A percentile compares a stretch with the other conserved stretches of the same genome.
Conservation (phyloP, 164 flowering plant species). For the Vitis vinifera region DNA sequence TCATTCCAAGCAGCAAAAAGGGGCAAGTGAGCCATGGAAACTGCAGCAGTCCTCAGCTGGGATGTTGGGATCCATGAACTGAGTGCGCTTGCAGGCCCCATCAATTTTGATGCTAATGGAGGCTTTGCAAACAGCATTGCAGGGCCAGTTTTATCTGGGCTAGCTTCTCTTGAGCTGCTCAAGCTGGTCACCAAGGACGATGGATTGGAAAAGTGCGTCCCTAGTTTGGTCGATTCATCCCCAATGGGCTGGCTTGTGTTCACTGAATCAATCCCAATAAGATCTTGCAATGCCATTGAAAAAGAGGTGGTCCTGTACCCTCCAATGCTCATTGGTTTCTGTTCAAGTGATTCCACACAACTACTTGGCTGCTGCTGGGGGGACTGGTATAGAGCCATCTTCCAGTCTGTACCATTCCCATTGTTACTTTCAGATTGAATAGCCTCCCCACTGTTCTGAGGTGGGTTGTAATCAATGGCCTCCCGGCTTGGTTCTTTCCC, state of each 20-base stretch:
- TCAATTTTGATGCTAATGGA: conserved; percentile 29
- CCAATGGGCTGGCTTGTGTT: conserved; percentile 24
- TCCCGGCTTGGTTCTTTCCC: conserved; percentile 15
- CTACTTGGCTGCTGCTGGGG: conserved; percentile 18
- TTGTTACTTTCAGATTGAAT: conserved; percentile 22
- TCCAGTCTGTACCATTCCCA: conserved; percentile 43
- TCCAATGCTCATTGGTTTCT: conserved; percentile 21
- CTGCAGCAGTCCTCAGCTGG: conserved; percentile 44
- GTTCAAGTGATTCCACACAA: conserved; percentile 29
- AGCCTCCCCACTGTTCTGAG: conserved; percentile 21
- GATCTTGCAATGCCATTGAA: conserved; percentile 46
- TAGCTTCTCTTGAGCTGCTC: conserved; percentile 69
- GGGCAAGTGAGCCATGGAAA: conserved; percentile 66
- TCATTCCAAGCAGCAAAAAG: conserved; percentile 85
- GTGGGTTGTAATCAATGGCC: conserved; percentile 1
- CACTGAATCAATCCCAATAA: conserved; percentile 40
- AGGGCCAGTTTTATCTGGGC: conserved; percentile 54
- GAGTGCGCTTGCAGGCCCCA: conserved; percentile 17
- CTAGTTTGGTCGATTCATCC: conserved; percentile 32
- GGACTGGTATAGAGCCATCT: conserved; percentile 36
- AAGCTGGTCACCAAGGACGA: conserved; percentile 70
- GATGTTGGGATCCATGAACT: conserved; percentile 57
- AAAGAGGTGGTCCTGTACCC: conserved; percentile 27
- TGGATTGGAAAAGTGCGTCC: conserved; percentile 47
- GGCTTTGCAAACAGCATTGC: conserved; percentile 43